A percentile compares a stretch with the other conserved stretches of the same genome.
Conservation (phyloP, 345 rosid genomes). For the Psidium guajava region DNA sequence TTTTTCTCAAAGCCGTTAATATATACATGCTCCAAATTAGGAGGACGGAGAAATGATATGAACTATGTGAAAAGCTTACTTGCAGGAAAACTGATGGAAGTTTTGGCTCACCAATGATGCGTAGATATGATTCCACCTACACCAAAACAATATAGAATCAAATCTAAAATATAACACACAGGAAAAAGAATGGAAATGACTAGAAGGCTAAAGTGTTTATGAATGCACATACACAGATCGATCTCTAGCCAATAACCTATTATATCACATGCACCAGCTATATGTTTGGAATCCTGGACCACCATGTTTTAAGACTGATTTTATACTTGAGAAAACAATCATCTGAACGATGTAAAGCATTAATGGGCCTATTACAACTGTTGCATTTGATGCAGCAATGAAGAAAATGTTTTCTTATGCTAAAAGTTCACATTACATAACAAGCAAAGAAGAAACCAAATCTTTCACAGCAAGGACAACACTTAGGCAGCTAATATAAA, state of each 20-base stretch:
- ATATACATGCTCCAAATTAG: background rate
- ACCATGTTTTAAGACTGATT: background rate
- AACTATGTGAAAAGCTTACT: conserved; percentile 17
- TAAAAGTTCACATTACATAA: background rate
- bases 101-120: conserved; percentile 83
- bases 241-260: background rate
- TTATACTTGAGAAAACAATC: background rate
- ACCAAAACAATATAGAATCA: background rate
- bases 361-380: background rate
- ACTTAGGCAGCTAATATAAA: background rate
- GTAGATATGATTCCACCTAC: conserved; percentile 95
- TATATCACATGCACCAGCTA: background rate
- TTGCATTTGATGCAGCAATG: background rate
- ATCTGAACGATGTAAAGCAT: background rate
- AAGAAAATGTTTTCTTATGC: background rate
- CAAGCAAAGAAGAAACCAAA: background rate
- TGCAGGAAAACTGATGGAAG: conserved; percentile 95
- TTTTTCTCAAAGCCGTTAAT: background rate
- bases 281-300: background rate
- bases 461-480: background rate
- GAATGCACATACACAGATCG: background rate
- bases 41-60: background rate
- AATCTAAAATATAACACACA: conserved; percentile 1
- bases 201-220: background rate
- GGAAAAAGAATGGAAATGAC: background rate